Conservation (phyloP, 2,329 filamentous ascomycete genomes). For the Fusarium begoniae region DNA sequence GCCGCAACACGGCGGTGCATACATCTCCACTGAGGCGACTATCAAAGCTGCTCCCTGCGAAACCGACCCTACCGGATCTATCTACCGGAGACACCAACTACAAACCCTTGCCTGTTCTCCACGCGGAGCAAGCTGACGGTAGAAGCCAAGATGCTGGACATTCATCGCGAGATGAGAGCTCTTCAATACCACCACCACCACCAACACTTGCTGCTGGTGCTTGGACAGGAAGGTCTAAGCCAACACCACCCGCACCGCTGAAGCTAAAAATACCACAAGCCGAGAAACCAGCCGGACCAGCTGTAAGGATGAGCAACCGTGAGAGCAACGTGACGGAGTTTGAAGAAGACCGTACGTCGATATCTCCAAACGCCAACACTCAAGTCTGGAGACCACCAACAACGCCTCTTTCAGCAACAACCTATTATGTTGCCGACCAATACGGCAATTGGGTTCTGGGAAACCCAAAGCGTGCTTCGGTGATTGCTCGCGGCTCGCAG, state of each 20-base stretch:
- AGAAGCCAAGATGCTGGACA: slow-evolving; percentile 14
- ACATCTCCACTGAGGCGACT: slow-evolving; percentile 44
- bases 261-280: slow-evolving; percentile 44
- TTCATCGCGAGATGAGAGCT: neutral
- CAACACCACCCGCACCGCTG: slow-evolving; percentile 36
- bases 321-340: slow-evolving; percentile 62
- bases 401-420: slow-evolving; percentile 56
- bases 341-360: slow-evolving; percentile 57
- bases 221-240: slow-evolving; percentile 27
- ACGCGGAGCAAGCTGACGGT: slow-evolving; percentile 18
- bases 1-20: slow-evolving; percentile 34
- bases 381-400: slow-evolving; percentile 61
- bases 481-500: slow-evolving; percentile 37
- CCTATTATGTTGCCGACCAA: slow-evolving; percentile 62
- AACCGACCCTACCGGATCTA: slow-evolving; percentile 52
- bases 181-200: slow-evolving; percentile 19
- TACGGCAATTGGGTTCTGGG: slow-evolving; percentile 64
- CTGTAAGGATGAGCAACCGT: slow-evolving; percentile 34
- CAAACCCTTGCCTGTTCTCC: slow-evolving; percentile 19
- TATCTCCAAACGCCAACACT: slow-evolving; percentile 48
- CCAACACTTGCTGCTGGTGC: slow-evolving; percentile 13
- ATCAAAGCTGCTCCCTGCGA: slow-evolving; percentile 58
- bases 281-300: neutral
- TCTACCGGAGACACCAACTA: slow-evolving; percentile 30
- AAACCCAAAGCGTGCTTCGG: slow-evolving; percentile 46